Percentiles rank a stretch among this genome's conserved stretches.
Conservation (phyloP, 2,329 filamentous ascomycete genomes). For the Fusarium scirpi region DNA sequence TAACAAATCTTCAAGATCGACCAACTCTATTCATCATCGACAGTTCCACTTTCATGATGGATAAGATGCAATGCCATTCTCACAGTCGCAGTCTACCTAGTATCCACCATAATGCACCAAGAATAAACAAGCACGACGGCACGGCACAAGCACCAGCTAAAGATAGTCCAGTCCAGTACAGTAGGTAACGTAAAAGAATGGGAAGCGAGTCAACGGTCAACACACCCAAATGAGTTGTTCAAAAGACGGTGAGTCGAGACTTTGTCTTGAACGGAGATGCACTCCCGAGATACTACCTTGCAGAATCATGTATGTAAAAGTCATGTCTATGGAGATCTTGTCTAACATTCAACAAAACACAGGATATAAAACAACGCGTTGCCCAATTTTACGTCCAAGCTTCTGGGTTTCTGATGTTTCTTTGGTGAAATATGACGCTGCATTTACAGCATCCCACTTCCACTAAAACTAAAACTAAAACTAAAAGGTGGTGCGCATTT, state of each 20-base stretch:
- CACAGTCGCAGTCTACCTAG: neutral
- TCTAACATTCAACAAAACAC: neutral
- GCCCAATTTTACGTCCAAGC: slow-evolving; percentile 4
- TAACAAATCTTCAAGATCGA: neutral
- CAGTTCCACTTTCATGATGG: slow-evolving; percentile 15
- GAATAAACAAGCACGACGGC: slow-evolving; percentile 30
- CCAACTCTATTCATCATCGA: slow-evolving; percentile 14
- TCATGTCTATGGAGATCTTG: slow-evolving; percentile 9
- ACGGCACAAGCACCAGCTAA: slow-evolving; percentile 19
- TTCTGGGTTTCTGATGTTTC: neutral
- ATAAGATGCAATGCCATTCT: slow-evolving; percentile 19
- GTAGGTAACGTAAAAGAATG: neutral
- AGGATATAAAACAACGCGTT: neutral
- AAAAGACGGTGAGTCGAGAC: slow-evolving; percentile 40
- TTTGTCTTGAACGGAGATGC: slow-evolving; percentile 23
- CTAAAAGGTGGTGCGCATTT: slow-evolving; percentile 20
- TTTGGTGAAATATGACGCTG: slow-evolving; percentile 15
- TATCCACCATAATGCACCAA: slow-evolving; percentile 34
- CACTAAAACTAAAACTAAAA: neutral
- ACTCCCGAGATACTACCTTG: slow-evolving; percentile 22
- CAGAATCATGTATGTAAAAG: slow-evolving; percentile 7
- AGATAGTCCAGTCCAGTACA: neutral
- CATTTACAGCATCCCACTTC: slow-evolving; percentile 3
- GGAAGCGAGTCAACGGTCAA: slow-evolving; percentile 21
- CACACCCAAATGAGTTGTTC: neutral